Percentiles rank a stretch among this genome's conserved stretches.
Conservation (phyloP, 139 green algal genomes). For the Desmodesmus armatus region DNA sequence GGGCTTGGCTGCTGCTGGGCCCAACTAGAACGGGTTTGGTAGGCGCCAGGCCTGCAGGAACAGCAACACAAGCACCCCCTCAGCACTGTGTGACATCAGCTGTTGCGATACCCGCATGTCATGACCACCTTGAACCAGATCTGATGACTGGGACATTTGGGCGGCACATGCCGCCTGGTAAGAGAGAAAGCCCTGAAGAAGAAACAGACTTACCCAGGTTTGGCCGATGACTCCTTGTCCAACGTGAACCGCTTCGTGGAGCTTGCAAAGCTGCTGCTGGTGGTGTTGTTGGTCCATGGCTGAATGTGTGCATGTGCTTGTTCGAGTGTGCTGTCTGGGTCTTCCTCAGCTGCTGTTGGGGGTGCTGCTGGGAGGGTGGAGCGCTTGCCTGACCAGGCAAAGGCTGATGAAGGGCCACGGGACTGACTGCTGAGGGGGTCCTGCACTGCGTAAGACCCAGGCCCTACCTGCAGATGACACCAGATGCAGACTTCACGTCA, state of each 20-base stretch:
- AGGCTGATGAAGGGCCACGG: neutral
- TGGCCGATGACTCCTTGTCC: neutral
- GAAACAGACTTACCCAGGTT: constrained; percentile 18
- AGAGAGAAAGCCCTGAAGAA: too few relatives aligned
- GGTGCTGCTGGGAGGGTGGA: too few relatives aligned
- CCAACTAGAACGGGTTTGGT: neutral
- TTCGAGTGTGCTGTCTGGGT: neutral
- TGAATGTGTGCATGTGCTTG: neutral
- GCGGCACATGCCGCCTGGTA: too few relatives aligned
- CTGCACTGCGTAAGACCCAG: neutral
- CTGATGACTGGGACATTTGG: too few relatives aligned
- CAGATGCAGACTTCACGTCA: too few relatives aligned
- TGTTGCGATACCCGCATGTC: too few relatives aligned
- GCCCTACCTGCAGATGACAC: neutral
- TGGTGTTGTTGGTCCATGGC: neutral
- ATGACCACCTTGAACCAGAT: too few relatives aligned
- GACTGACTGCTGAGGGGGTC: neutral
- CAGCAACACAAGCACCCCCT: neutral
- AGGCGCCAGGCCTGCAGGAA: neutral
- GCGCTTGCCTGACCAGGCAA: neutral
- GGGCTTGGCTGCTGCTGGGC: neutral
- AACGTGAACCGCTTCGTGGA: neutral
- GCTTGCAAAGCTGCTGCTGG: neutral
- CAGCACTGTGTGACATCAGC: too few relatives aligned
- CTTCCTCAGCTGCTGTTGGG: neutral